phyloP scores from a whole-genome alignment of 139 green algal species.

The Chlamydomonas applanata region DNA sequence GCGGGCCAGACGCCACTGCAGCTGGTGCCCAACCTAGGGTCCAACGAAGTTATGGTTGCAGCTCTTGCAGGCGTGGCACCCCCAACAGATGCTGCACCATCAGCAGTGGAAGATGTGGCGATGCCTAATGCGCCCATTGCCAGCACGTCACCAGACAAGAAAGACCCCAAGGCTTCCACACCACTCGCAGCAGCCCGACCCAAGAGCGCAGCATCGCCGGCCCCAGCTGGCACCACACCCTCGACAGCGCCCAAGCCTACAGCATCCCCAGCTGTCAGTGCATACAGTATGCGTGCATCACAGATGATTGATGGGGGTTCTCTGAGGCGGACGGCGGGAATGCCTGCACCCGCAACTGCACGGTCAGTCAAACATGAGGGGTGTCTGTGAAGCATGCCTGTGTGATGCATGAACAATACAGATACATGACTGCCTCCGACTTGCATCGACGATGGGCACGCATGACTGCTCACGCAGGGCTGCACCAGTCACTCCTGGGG shows the following conservation, averaged over 20 bases:
- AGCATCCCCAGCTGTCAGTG: not conserved
- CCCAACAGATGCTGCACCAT: not conserved
- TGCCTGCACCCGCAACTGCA: too few relatives aligned
- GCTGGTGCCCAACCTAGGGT: not conserved
- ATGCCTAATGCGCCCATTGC: slow-evolving; percentile 4
- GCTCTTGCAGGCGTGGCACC: not conserved
- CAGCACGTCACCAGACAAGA: not conserved
- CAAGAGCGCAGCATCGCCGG: too few relatives aligned
- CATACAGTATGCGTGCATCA: too few relatives aligned
- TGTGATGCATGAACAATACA: too few relatives aligned
- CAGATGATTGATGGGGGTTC: too few relatives aligned
- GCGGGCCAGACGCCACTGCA: not conserved
- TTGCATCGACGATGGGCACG: too few relatives aligned
- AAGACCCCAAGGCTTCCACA: not conserved
- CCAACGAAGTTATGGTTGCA: not conserved
- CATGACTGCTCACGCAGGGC: too few relatives aligned
- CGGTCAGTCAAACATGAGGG: too few relatives aligned
- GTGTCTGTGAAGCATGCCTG: too few relatives aligned
- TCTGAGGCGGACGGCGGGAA: too few relatives aligned
- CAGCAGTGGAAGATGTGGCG: not conserved
- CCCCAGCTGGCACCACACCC: not conserved
- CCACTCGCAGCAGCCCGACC: not conserved
- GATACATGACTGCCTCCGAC: too few relatives aligned
- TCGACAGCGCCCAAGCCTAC: not conserved
- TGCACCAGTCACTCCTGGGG: not conserved